phyloP scores from a whole-genome alignment of 768 basidiomycete genomes.

The Phanerochaete carnosa region DNA sequence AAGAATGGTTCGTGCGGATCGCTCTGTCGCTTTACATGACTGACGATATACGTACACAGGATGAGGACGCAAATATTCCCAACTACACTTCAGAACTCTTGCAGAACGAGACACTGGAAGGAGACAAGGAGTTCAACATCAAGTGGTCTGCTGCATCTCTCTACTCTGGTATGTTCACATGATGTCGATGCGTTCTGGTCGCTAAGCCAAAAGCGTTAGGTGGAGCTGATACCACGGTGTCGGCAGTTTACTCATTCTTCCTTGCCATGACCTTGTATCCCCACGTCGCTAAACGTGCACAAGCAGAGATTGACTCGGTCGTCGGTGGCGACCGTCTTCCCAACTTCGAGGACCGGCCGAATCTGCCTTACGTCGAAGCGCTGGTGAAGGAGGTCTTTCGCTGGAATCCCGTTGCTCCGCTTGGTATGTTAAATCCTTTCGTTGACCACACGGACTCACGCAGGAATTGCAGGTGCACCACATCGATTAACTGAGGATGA shows the following conservation, averaged over 20 bases:
- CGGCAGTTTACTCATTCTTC: neutral
- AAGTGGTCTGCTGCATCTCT: conserved; percentile 53
- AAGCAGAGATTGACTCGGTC: conserved; percentile 17
- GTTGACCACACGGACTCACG: neutral
- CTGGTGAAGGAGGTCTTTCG: conserved; percentile 25
- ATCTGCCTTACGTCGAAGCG: conserved; percentile 12
- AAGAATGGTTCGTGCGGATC: conserved; percentile 27
- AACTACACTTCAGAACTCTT: conserved; percentile 55
- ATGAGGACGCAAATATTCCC: conserved; percentile 47
- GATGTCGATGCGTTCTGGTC: neutral
- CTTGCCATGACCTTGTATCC: conserved; percentile 16
- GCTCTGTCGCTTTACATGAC: neutral
- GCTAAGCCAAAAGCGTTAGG: conserved; percentile 16
- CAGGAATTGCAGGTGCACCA: conserved; percentile 19
- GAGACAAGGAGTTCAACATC: conserved; percentile 57
- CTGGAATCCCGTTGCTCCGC: conserved; percentile 26
- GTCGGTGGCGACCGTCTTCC: conserved; percentile 10
- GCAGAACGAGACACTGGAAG: conserved; percentile 43
- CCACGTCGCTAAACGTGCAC: conserved; percentile 12
- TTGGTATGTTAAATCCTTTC: neutral
- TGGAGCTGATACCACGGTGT: conserved; percentile 32
- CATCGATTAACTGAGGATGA: conserved; percentile 32
- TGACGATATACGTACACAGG: conserved; percentile 33
- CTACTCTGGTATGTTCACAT: conserved; percentile 13
- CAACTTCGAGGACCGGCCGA: neutral